These are phyloP conservation scores for Zasmidium cellare DNA, from an alignment of 2,329 filamentous ascomycete genomes.

Conservation along the genomic window DNA sequence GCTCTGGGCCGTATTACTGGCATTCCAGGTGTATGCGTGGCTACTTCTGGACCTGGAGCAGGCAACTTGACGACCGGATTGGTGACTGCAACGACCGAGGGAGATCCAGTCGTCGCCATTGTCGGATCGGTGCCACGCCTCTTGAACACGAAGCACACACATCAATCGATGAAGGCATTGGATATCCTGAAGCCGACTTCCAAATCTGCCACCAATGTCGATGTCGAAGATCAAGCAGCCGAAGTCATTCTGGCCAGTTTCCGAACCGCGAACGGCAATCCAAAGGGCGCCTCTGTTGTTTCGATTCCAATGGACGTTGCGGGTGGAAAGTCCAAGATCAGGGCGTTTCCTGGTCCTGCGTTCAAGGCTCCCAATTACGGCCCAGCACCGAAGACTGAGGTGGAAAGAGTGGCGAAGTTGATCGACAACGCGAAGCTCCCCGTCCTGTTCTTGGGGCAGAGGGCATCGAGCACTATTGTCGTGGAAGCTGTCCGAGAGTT, in stretches of 20 bases:
- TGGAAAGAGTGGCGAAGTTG: conserved; percentile 38
- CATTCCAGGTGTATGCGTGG: conserved; percentile 48
- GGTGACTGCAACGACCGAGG: conserved; percentile 50
- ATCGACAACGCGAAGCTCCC: conserved; percentile 38
- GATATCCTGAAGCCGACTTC: conserved; percentile 47
- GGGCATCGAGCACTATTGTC: conserved; percentile 43
- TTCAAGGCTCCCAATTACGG: conserved; percentile 46
- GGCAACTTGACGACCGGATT: conserved; percentile 50
- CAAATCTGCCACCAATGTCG: conserved; percentile 45
- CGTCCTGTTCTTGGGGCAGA: conserved; percentile 49
- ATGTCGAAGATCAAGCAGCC: conserved; percentile 50
- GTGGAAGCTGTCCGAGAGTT: conserved; percentile 45
- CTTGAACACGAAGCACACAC: conserved; percentile 48
- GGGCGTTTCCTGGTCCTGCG: conserved; percentile 40
- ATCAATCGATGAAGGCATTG: conserved; percentile 48
- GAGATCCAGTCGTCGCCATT: conserved; percentile 50
- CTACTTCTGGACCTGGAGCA: conserved; percentile 50
- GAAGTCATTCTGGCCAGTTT: conserved; percentile 51
- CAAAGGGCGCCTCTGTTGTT: conserved; percentile 46
- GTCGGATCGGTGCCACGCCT: conserved; percentile 48
- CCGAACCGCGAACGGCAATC: conserved; percentile 42
- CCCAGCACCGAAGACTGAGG: conserved; percentile 35
- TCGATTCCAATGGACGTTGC: conserved; percentile 50
- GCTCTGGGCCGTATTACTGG: conserved; percentile 50
- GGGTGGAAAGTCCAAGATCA: conserved; percentile 39